A percentile compares a stretch with the other conserved stretches of the same genome.
Conservation (phyloP, 129 eudicot genomes). For the Deinandra increscens region DNA sequence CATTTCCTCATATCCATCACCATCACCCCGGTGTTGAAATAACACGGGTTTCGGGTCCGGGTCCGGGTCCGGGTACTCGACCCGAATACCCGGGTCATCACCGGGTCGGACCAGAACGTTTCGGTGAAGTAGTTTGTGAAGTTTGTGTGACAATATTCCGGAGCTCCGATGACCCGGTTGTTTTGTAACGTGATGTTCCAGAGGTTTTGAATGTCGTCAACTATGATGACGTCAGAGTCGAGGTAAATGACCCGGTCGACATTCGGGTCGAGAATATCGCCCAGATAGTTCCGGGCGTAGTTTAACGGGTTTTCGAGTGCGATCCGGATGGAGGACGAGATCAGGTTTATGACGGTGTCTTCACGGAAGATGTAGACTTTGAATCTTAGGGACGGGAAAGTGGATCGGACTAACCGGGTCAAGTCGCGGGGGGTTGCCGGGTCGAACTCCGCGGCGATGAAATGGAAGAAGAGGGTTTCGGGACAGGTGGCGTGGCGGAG, state of each 20-base stretch:
- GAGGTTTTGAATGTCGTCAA: conserved; percentile 60
- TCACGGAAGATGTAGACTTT: conserved; percentile 57
- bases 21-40: conserved; percentile 31
- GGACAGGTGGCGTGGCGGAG: conserved; percentile 81
- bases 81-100: conserved; percentile 40
- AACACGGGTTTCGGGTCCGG: conserved; percentile 31
- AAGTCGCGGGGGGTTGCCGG: background rate
- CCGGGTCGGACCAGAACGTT: conserved; percentile 58
- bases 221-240: conserved; percentile 76
- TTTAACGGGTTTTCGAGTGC: conserved; percentile 87
- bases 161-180: conserved; percentile 62
- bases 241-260: conserved; percentile 70
- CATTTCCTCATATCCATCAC: conserved; percentile 41
- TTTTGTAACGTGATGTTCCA: conserved; percentile 45
- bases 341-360: conserved; percentile 48
- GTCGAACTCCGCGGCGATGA: conserved; percentile 37
- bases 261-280: conserved; percentile 53
- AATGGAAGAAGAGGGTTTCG: conserved; percentile 66
- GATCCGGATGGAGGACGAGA: conserved; percentile 73
- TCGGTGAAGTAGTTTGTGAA: conserved; percentile 68
- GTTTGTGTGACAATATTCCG: conserved; percentile 80
- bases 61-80: too few relatives aligned
- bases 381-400: conserved; percentile 37
- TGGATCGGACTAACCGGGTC: conserved; percentile 9
- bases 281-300: conserved; percentile 77